Base-by-base conservation (phyloP, 202 grass and related monocot genomes). In the Brachypodium distachyon region DNA sequence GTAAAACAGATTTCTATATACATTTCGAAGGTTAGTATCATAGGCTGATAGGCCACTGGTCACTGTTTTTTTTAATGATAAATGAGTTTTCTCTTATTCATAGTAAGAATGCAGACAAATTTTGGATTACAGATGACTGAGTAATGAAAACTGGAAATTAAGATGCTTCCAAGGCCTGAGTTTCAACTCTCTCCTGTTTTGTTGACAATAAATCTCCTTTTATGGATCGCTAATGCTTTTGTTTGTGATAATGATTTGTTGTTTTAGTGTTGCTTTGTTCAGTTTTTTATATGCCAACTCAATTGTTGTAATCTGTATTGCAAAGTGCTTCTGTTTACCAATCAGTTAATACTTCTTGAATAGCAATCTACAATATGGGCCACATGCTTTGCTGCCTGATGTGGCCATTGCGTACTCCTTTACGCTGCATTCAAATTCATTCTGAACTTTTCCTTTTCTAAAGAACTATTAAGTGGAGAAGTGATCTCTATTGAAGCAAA, bases 311-410 rank as follows among this genome's bases (percentile, higher is more conserved):
- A 27, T 46, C 16, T 26, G 10, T 13, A 23, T 77, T 36, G 44
- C 43, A 52, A 51, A 37, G 31, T 77, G 29, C 28, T 64, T 36
- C 3, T 63, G 16, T 51, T n/a, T 32, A 38, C 33, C 29, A 54
- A 34, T 36, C n/a, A n/a, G n/a, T n/a, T 36, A 36, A 3, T 36
- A 39, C 22, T 72, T 38, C 32, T 55, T 36, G 18, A 48, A 23
- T 37, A 48, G 19, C 12, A 32, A 39, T 27, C 11, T 2, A 48
- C 38, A 68, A 14, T 29, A 42, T 44, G 50, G 19, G 25, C 7
- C 33, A 72, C 63, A 74, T 88, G 66, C 28, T 60, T 70, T 70
- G 37, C 25, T 70, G 39, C 40, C 33, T 73, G 38, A 9, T 78
- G 27, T 18, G 5, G 31, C 26, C 38, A 56, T 22, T 3, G 29